Evolutionary conservation across 176 grass and related monocot species (phyloP).

Genomic region (Musa acuminata): DNA sequence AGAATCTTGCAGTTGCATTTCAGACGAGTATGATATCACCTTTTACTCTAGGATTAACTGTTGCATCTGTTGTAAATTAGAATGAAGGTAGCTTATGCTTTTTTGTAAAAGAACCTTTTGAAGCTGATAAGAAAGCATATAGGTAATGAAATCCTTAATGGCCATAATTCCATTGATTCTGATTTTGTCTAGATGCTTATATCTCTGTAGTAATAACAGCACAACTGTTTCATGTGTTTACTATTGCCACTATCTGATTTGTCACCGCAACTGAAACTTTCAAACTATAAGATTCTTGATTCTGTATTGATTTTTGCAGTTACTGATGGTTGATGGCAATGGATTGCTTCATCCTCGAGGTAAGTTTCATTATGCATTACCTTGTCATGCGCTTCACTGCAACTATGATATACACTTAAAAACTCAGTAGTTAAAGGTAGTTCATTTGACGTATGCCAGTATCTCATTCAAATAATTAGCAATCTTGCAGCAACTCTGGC

Average conservation of each 20-base stretch:
- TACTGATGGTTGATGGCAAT: constrained; percentile 98
- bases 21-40: too few species aligned
- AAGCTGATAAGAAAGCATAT: too few species aligned
- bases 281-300: not conserved
- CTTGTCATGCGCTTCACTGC: not conserved
- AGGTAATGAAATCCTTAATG: too few species aligned
- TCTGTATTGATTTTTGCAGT: constrained; percentile 27
- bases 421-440: not conserved
- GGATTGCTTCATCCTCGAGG: constrained; percentile 91
- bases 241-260: not conserved
- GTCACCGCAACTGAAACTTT: not conserved
- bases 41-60: too few species aligned
- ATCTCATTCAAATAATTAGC: constrained; percentile 3
- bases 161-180: too few species aligned
- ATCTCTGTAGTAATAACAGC: not conserved
- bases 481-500: not conserved
- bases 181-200: not conserved
- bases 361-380: constrained; percentile 11
- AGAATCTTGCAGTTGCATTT: not conserved
- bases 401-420: too few species aligned
- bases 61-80: too few species aligned
- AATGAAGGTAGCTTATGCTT: too few species aligned
- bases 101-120: too few species aligned
- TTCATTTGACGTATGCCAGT: not conserved
- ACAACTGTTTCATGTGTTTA: not conserved